phyloP scores from a whole-genome alignment of 805 yeast species.

The Candida coleopterorum region DNA sequence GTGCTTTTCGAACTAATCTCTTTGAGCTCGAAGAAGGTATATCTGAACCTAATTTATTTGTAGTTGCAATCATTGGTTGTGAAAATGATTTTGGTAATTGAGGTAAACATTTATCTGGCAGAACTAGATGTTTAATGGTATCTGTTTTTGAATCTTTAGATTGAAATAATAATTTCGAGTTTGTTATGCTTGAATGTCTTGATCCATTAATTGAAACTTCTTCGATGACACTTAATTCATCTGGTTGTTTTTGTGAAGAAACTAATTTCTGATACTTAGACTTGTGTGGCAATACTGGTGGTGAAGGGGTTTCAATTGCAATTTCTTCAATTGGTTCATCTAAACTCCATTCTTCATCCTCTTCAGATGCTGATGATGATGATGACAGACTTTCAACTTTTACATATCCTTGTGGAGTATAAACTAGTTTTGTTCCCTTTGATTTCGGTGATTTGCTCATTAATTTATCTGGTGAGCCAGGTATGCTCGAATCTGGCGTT shows the following conservation, averaged over 20 bases:
- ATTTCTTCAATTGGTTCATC: background rate
- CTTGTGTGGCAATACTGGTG: slow-evolving; percentile 23
- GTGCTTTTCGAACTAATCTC: slow-evolving; percentile 5
- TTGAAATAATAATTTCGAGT: background rate
- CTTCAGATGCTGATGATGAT: slow-evolving; percentile 16
- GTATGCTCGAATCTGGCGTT: slow-evolving; percentile 1
- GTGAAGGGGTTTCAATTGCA: background rate
- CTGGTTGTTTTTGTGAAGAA: slow-evolving; percentile 20
- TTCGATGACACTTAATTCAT: slow-evolving; percentile 40
- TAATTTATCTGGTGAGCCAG: slow-evolving; percentile 12
- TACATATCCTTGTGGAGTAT: slow-evolving; percentile 34
- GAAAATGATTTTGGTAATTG: background rate
- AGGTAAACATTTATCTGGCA: background rate
- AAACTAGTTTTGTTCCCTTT: slow-evolving; percentile 20
- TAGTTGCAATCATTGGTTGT: background rate
- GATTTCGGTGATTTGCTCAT: background rate
- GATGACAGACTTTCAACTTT: slow-evolving; percentile 26
- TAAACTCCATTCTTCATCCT: background rate
- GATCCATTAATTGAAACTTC: slow-evolving; percentile 31
- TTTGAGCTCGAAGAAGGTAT: background rate
- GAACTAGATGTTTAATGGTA: too few species aligned
- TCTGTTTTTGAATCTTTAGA: background rate
- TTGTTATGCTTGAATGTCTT: slow-evolving; percentile 25
- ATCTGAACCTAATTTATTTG: background rate
- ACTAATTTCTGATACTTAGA: slow-evolving; percentile 23